phyloP scores from a whole-genome alignment of 2,329 filamentous ascomycete species.

The Diaporthe nobilis region DNA sequence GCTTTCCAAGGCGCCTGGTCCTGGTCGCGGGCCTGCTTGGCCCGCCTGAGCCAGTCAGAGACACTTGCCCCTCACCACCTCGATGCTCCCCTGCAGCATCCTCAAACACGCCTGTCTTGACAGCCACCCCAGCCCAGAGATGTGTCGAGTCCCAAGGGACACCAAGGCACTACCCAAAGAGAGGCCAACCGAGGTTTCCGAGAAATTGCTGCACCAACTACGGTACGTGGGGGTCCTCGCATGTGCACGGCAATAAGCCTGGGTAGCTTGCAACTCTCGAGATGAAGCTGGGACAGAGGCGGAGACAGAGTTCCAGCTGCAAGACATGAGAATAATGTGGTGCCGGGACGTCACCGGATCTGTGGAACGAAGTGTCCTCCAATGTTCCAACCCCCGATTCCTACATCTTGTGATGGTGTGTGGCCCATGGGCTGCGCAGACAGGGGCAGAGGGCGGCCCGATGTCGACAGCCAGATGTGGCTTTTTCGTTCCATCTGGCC shows the following conservation, averaged over 20 bases:
- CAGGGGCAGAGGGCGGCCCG: constrained; percentile 4
- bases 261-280: background rate
- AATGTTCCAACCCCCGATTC: background rate
- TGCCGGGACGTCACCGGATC: background rate
- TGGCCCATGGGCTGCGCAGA: background rate
- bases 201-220: background rate
- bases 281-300: background rate
- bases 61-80: constrained; percentile 36
- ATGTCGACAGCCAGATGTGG: constrained; percentile 24
- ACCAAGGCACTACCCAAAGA: background rate
- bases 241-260: background rate
- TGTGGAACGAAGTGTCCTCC: background rate
- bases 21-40: constrained; percentile 13
- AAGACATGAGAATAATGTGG: background rate
- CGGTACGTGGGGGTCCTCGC: background rate
- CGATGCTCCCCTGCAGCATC: constrained; percentile 43
- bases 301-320: background rate
- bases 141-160: constrained; percentile 14
- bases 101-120: constrained; percentile 44
- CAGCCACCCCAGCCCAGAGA: background rate
- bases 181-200: constrained; percentile 16
- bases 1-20: constrained; percentile 22
- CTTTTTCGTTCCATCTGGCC: constrained; percentile 21
- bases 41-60: constrained; percentile 36
- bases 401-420: background rate